Conservation (phyloP, 2,329 filamentous ascomycete genomes). For the Arthroderma sp. region DNA sequence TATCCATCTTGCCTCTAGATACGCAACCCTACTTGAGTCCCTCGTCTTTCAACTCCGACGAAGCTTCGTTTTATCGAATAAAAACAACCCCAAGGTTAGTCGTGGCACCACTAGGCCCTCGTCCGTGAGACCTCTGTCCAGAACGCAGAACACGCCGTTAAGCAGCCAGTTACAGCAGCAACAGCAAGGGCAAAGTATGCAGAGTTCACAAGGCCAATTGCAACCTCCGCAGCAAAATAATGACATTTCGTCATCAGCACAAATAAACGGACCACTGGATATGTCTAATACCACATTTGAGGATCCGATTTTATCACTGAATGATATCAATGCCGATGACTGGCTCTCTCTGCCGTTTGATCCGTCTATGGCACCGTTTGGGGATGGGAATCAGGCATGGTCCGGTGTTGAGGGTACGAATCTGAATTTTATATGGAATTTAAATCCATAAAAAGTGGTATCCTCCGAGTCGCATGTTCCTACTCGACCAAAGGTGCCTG, state of each 20-base stretch:
- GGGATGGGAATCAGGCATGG: conserved; percentile 24
- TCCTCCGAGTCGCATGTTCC: no score
- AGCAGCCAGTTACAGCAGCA: conserved; percentile 1
- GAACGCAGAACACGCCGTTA: conserved; percentile 11
- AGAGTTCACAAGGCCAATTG: background rate
- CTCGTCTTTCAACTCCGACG: conserved; percentile 30
- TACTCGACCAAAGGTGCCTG: no score
- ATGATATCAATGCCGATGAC: conserved; percentile 20
- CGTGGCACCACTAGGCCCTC: conserved; percentile 16
- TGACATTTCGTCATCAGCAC: background rate
- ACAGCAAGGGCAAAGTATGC: conserved; percentile 1
- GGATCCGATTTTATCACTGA: conserved; percentile 7
- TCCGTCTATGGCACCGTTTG: conserved; percentile 32
- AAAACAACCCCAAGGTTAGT: conserved; percentile 15
- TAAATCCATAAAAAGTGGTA: conserved; percentile 19
- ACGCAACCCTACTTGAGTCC: conserved; percentile 37
- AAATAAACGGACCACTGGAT: conserved; percentile 3
- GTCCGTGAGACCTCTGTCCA: conserved; percentile 19
- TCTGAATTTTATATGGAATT: conserved; percentile 33
- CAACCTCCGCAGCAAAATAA: background rate
- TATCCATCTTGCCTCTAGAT: conserved; percentile 39
- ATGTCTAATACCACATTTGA: conserved; percentile 7
- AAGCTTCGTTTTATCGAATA: conserved; percentile 24
- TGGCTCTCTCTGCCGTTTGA: conserved; percentile 33
- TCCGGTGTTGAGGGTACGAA: conserved; percentile 28